Base-by-base conservation (phyloP, 129 eudicot species). In the Artemisia argyi region DNA sequence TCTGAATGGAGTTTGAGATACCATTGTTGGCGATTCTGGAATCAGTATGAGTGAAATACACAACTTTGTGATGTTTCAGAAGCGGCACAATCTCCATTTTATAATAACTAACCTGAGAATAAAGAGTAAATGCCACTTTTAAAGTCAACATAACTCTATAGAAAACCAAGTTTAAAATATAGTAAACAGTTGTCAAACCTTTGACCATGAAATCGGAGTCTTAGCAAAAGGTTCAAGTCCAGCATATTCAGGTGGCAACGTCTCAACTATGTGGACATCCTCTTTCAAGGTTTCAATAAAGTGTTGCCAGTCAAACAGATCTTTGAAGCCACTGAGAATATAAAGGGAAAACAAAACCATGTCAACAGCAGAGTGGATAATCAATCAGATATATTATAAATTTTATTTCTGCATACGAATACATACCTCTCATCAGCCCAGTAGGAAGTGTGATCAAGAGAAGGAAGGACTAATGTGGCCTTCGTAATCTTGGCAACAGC, bases 171-270 rank as follows among this genome's bases (percentile, higher is more conserved):
- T 11, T 0, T 17, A 51, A 30, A 9, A 26, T 28, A 69, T 9
- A 12, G 57, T 56, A 55, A 44, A 55, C 53, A 53, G 68, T 14
- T 68, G 62, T 72, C 70, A 49, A 73, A 95, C 99, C 99, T 95
- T 90, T 26, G 99, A 90, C 99, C 99, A 95, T 73, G 99, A 95
- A 71, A 95, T 85, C 17, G 96, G 99, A 69, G 99, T 95, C 87
- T 95, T 95, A 42, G 87, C 74, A 73, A 88, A 88, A 68, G 99
- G 99, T 71, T 90, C 97, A 69, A 81, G 64, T 64, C 75, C 96
- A 69, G 89, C 87, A 80, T 84, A 95, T 59, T 68, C 91, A 39
- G 89, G 85, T 7, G 99, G 99, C 66, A 90, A 73, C 42, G 70
- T 46, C 68, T 88, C 97, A 51, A 95, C 86, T 66, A 95, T 78